Base-by-base conservation (phyloP, 345 rosid species). In the Brassica cretica region DNA sequence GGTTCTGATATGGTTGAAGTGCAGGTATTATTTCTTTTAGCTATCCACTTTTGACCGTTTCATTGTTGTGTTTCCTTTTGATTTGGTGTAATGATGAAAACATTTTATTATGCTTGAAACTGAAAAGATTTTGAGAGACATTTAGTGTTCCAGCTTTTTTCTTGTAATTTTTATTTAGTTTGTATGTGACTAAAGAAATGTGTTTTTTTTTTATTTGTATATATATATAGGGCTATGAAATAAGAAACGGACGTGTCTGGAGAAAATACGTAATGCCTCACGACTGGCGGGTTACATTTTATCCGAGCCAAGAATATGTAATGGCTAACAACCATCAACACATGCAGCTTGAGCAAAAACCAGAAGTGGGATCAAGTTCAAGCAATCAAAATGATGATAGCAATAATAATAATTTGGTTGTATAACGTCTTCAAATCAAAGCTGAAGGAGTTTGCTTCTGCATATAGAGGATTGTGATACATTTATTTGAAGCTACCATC, bases 211-310 rank as follows among this genome's bases (percentile, higher is more conserved):
- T 63, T 19, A 27, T 53, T 24, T 78, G 19, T 51, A 9, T 66
- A 55, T 51, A 9, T 66, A 55, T 82, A 24, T 69, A 92, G 97
- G 96, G 89, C 37, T 89, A 90, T 63, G 87, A 86, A 58, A 63
- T 90, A 19, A 86, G 92, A 78, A 89, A 76, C 68, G 81, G 84
- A 8, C 51, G 67, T 65, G 91, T 83, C 10, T 89, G 97, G 97
- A 77, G 41, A 84, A 73, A 58, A 10, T 89, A 88, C 86, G 53
- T 88, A 27, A 74, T 89, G 85, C 89, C 89, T 33, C 62, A 77
- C 62, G 25, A 82, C n/a, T 72, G 76, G 64, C 84, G 83, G 53
- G 70, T 78, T 73, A 81, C 87, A 29, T 75, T 68, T 74, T 24
- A 35, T 74, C 60, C 85, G 3, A 77, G 82, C 66, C 62, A 84